Percentiles rank a stretch among this genome's conserved stretches.
Conservation (phyloP, 148 eudicot species). For the Vaccinium vitisidaea region DNA sequence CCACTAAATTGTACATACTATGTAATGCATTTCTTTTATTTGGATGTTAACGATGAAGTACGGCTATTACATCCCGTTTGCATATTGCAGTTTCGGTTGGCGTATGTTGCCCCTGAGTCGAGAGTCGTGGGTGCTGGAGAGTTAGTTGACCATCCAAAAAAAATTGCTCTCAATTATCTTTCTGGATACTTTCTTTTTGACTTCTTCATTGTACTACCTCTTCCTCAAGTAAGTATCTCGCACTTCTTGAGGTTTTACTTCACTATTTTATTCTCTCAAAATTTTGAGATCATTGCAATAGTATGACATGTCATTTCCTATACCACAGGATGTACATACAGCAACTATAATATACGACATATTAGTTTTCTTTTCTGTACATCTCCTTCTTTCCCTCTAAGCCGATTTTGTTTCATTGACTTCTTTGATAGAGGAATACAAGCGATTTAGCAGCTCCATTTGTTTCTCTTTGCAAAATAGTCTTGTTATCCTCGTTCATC, state of each 20-base stretch:
- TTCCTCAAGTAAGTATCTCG: constrained; percentile 65
- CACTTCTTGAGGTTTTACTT: neutral
- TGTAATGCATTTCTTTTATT: neutral
- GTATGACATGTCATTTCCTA: neutral
- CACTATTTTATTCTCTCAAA: neutral
- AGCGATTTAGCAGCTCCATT: neutral
- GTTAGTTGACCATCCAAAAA: constrained; percentile 66
- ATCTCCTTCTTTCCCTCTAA: neutral
- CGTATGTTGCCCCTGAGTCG: constrained; percentile 79
- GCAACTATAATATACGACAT: neutral
- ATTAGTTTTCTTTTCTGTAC: neutral
- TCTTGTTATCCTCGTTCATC: neutral
- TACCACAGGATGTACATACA: neutral
- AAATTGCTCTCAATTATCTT: constrained; percentile 61
- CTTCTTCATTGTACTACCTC: constrained; percentile 59
- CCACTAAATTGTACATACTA: neutral
- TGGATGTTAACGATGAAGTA: neutral
- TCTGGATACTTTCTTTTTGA: constrained; percentile 63
- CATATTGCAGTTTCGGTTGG: constrained; percentile 66
- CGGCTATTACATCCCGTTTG: neutral
- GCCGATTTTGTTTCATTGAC: no score
- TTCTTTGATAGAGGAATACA: neutral
- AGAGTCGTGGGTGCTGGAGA: constrained; percentile 88
- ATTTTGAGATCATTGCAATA: neutral
- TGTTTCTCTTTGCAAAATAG: neutral